phyloP scores from a whole-genome alignment of 2,329 filamentous ascomycete species.

The Fusarium nanum region DNA sequence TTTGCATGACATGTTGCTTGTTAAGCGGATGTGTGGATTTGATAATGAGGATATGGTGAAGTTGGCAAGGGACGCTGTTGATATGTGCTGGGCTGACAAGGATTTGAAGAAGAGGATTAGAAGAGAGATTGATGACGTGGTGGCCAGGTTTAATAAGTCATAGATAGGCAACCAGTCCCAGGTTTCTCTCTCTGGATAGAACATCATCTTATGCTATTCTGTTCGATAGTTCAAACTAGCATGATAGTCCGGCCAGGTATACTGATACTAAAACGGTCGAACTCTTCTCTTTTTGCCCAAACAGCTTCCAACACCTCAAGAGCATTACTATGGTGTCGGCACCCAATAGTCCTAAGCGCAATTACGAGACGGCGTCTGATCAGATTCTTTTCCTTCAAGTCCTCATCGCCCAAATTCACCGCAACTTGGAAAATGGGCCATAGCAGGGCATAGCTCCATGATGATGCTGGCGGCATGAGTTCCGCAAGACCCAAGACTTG shows the following conservation, averaged over 20 bases:
- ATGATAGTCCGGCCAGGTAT: slow-evolving; percentile 5
- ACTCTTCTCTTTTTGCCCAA: not conserved
- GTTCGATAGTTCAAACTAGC: not conserved
- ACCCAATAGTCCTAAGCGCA: slow-evolving; percentile 5
- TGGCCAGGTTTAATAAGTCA: not conserved
- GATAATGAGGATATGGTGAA: slow-evolving; percentile 53
- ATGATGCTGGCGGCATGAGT: not conserved
- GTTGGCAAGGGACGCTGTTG: slow-evolving; percentile 56
- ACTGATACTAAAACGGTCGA: not conserved
- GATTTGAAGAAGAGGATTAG: not conserved
- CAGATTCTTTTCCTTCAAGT: not conserved
- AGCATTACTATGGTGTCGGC: slow-evolving; percentile 27
- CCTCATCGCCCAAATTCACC: not conserved
- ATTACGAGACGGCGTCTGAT: not conserved
- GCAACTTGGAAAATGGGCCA: slow-evolving; percentile 19
- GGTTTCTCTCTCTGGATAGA: too few species aligned
- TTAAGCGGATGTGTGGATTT: slow-evolving; percentile 42
- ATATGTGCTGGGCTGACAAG: slow-evolving; percentile 58
- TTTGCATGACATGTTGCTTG: slow-evolving; percentile 53
- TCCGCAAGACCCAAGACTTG: not conserved
- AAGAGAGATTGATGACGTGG: not conserved
- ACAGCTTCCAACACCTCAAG: slow-evolving; percentile 1
- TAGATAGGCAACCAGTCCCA: too few species aligned
- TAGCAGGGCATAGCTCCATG: slow-evolving; percentile 12
- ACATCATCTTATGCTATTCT: not conserved